These are phyloP conservation scores for Annulohypoxylon stygium DNA, from an alignment of 495 filamentous ascomycete genomes.

Conservation along the genomic window DNA sequence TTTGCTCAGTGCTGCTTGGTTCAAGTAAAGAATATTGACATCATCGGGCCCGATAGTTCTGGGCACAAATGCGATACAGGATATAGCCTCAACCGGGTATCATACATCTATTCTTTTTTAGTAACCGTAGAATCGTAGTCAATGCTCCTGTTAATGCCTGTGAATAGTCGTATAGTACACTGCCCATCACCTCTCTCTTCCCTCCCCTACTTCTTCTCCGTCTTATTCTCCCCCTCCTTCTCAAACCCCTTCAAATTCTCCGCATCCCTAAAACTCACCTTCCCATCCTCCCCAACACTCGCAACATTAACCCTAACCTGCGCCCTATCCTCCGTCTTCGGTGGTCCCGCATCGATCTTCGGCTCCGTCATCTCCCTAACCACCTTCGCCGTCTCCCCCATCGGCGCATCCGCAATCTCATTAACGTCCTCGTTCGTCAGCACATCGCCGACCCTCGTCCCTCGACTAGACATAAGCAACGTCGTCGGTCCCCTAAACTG, in stretches of 20 bases:
- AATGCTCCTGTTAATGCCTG: constrained; percentile 7
- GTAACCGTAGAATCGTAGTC: background rate
- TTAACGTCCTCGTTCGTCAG: constrained; percentile 81
- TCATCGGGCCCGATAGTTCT: too few species aligned
- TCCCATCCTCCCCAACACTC: constrained; percentile 73
- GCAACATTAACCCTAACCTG: constrained; percentile 63
- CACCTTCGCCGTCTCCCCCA: constrained; percentile 66
- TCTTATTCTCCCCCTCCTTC: constrained; percentile 37
- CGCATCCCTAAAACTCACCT: constrained; percentile 75
- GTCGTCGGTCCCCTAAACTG: constrained; percentile 88
- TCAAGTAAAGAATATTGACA: too few species aligned
- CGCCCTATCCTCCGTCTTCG: constrained; percentile 52
- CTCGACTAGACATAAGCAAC: constrained; percentile 86
- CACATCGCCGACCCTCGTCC: constrained; percentile 78
- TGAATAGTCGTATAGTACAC: constrained; percentile 26
- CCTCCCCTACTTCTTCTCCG: background rate
- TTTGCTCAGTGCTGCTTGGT: background rate
- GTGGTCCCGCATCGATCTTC: constrained; percentile 50
- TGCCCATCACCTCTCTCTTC: background rate
- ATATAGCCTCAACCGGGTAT: background rate
- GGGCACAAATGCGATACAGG: background rate
- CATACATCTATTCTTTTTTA: constrained; percentile 9
- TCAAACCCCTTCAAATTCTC: constrained; percentile 67
- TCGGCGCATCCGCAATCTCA: constrained; percentile 82
- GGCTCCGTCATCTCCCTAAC: constrained; percentile 60